These are phyloP conservation scores for Mucor lusitanicus DNA, from an alignment of 371 early-diverging fungal species.

Conservation along the genomic window DNA sequence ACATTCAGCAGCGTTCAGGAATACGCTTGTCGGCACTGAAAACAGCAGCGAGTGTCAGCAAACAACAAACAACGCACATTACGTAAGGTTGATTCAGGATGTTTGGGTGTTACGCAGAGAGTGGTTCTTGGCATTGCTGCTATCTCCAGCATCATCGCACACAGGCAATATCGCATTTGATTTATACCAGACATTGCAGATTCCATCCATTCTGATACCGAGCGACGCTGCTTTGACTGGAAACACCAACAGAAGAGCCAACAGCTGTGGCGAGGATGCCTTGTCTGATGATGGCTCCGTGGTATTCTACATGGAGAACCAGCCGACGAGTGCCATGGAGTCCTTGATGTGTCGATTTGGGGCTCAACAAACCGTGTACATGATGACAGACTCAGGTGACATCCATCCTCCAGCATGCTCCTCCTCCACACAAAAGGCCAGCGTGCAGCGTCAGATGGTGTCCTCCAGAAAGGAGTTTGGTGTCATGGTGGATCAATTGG, in stretches of 20 bases:
- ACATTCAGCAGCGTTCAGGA: slow-evolving; percentile 21
- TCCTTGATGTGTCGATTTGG: neutral
- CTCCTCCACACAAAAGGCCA: neutral
- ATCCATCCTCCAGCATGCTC: neutral
- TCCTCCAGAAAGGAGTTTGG: neutral
- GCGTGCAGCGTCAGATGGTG: neutral
- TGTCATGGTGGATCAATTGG: slow-evolving; percentile 14
- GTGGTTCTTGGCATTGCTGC: slow-evolving; percentile 21
- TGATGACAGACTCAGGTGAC: neutral
- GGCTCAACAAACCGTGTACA: neutral
- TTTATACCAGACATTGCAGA: neutral
- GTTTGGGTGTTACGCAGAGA: slow-evolving; percentile 34
- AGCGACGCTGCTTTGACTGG: neutral
- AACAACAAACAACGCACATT: slow-evolving; percentile 1
- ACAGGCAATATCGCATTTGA: neutral
- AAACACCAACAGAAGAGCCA: neutral
- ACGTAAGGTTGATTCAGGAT: slow-evolving; percentile 23
- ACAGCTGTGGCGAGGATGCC: neutral
- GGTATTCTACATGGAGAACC: neutral
- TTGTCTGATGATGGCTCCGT: neutral
- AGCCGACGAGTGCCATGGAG: neutral
- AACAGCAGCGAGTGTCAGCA: neutral
- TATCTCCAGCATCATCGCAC: neutral
- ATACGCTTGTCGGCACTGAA: slow-evolving; percentile 13
- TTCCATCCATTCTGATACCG: slow-evolving; percentile 3